Evolutionary conservation across 1,284 basidiomycete genomes (phyloP).

Genomic region (Leccinum laetum): DNA sequence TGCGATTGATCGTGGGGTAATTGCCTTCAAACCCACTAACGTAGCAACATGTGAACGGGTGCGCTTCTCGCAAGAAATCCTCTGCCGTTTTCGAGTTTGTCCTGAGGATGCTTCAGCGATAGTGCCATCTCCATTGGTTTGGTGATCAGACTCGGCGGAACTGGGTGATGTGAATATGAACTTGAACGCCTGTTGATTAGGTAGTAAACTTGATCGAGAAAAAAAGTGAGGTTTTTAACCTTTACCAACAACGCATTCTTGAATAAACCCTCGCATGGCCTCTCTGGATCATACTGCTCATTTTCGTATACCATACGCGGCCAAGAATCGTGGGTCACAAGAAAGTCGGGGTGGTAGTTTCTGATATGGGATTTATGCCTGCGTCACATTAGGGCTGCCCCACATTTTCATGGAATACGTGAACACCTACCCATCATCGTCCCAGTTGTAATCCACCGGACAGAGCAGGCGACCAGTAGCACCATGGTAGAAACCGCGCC

Average conservation of each 20-base stretch:
- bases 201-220: background rate
- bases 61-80: background rate
- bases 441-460: background rate
- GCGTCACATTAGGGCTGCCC: background rate
- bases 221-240: background rate
- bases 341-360: background rate
- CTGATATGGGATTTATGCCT: background rate
- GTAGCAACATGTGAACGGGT: conserved; percentile 21
- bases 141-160: background rate
- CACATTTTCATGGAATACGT: background rate
- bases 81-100: too few relatives aligned
- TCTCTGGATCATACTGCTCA: background rate
- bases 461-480: background rate
- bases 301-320: background rate
- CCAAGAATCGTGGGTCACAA: background rate
- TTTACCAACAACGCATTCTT: background rate
- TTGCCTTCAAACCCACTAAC: conserved; percentile 5
- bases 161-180: background rate
- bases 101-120: too few relatives aligned
- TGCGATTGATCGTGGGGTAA: conserved; percentile 30
- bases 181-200: background rate
- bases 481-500: background rate
- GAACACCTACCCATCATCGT: background rate
- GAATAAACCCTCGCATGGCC: background rate
- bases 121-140: background rate